phyloP scores from a whole-genome alignment of 176 grass and related monocot species.

The Paspalum notatum region DNA sequence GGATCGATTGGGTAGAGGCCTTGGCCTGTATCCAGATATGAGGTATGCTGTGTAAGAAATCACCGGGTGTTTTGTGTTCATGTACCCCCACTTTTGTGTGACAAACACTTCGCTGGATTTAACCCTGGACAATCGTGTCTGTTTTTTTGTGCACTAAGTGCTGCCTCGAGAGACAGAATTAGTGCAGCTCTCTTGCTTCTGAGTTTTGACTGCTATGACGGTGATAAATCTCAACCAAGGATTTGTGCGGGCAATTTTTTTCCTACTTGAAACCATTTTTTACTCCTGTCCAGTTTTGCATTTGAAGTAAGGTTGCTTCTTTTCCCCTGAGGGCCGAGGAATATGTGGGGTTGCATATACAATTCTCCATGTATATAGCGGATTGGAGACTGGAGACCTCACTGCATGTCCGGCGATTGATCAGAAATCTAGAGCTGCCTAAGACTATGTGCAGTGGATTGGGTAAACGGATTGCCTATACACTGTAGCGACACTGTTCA shows the following conservation, averaged over 20 bases:
- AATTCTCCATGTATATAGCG: too few species aligned
- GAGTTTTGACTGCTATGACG: neutral
- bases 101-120: neutral
- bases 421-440: too few species aligned
- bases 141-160: neutral
- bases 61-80: neutral
- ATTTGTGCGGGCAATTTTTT: neutral
- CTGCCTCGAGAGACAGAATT: neutral
- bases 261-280: too few species aligned
- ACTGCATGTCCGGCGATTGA: too few species aligned
- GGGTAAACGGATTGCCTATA: too few species aligned
- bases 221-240: neutral
- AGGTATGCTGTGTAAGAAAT: neutral
- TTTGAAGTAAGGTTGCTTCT: too few species aligned
- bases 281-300: too few species aligned
- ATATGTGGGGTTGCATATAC: too few species aligned
- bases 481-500: too few species aligned
- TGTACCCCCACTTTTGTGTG: constrained; percentile 17
- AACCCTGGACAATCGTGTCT: neutral
- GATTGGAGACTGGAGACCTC: too few species aligned
- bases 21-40: constrained; percentile 17
- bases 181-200: neutral
- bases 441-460: too few species aligned
- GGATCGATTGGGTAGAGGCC: neutral
- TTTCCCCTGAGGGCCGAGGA: too few species aligned